Evolutionary conservation across 2,329 filamentous ascomycete genomes (phyloP), one percentile per base, ranked within the genome.

Genomic region (Cladorrhinum sp.): DNA sequence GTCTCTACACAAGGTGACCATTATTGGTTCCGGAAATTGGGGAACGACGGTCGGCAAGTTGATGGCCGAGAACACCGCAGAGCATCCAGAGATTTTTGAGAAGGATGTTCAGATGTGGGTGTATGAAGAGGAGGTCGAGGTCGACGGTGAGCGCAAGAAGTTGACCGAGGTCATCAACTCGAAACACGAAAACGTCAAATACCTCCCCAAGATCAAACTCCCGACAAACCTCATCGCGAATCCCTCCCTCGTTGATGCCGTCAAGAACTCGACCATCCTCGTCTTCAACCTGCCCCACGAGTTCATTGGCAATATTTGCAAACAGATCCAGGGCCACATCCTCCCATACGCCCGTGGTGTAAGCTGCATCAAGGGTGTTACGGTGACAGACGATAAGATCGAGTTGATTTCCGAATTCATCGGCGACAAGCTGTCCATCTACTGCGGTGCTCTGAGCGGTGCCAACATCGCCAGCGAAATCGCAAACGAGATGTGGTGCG

Each of bases 41-140:
- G 95, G 95, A 69, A 96, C 92, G 62, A 96, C 95, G 62, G 97
- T 99, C 76, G 88, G 93, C 74, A 99, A 99, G 79, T 96, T 99
- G 64, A 85, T 97, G 56, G 93, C 93, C 68, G 93, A 99, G 76
- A 99, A 96, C 78, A 90, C 92, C 38, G 85, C 84, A 64, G 86
- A 83, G 65, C 82, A 96, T 77, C 82, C 87, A 9, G 84, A 92
- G 27, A 73, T 97, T 50, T 99, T 98, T 73, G 91, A 98, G 71
- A 80, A 88, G 73, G 81, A 92, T 64, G 92, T 99, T 56, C 91
- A 96, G 77, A 98, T 99, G 95, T 99, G 95, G 95, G 96, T 99
- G 71, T 97, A 87, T 73, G 95, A 99, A 77, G 95, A 99, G 76
- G 85, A 96, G 23, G 87, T 96, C 65, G 84, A 81, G 61, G 80